Conservation (phyloP, 805 yeast species). For the Lipomyces yamanashiensis region DNA sequence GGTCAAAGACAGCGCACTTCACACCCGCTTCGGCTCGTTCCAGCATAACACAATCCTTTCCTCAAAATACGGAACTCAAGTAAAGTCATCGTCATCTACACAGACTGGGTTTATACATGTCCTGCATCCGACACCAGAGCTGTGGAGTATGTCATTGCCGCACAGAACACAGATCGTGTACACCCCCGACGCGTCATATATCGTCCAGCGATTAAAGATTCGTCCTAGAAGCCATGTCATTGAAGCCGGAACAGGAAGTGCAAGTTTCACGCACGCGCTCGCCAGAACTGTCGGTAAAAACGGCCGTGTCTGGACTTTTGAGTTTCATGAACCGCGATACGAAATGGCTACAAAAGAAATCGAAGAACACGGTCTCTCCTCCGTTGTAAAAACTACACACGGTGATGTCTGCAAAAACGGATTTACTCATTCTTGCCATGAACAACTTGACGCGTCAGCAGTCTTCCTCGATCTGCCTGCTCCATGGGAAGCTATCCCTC, state of each 20-base stretch:
- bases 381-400: constrained; percentile 72
- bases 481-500: constrained; percentile 94
- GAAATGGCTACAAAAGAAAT: constrained; percentile 80
- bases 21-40: constrained; percentile 88
- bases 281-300: constrained; percentile 69
- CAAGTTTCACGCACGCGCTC: constrained; percentile 90
- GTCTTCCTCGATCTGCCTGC: constrained; percentile 92
- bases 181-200: constrained; percentile 92
- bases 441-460: constrained; percentile 59
- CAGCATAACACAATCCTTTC: constrained; percentile 87
- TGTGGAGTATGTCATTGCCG: constrained; percentile 95
- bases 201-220: constrained; percentile 78
- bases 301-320: constrained; percentile 81
- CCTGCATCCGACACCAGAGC: constrained; percentile 89
- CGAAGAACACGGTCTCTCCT: constrained; percentile 65
- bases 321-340: constrained; percentile 86
- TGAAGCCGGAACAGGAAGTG: constrained; percentile 99
- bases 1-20: constrained; percentile 46
- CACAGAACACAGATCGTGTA: constrained; percentile 98
- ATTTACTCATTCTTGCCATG: constrained; percentile 47
- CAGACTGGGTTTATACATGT: constrained; percentile 87
- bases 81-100: constrained; percentile 60
- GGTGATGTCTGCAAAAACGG: constrained; percentile 93
- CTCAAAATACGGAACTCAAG: constrained; percentile 79
- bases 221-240: constrained; percentile 77